These are phyloP conservation scores for Medicago lupulina DNA, from an alignment of 306 rosid species.

Conservation along the genomic window DNA sequence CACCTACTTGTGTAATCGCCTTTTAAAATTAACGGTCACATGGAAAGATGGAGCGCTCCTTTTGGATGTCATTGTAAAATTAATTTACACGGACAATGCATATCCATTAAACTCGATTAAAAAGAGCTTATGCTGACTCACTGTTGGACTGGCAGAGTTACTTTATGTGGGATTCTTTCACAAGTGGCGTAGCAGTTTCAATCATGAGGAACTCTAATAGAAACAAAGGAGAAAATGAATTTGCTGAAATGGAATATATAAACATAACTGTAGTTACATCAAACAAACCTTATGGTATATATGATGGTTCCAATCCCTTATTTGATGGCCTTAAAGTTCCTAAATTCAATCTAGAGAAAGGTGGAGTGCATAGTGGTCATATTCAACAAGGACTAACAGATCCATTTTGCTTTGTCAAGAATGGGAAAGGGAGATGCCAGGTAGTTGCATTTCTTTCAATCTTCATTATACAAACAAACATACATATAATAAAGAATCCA, in stretches of 20 bases:
- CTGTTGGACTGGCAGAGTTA: slow-evolving; percentile 71
- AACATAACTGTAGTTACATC: slow-evolving; percentile 88
- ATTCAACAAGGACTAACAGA: slow-evolving; percentile 77
- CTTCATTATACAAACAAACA: background rate
- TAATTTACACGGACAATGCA: background rate
- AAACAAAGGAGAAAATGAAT: slow-evolving; percentile 67
- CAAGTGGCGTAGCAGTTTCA: slow-evolving; percentile 82
- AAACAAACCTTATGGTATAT: slow-evolving; percentile 75
- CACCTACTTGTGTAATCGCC: background rate
- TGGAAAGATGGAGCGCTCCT: background rate
- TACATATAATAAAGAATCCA: too few relatives aligned
- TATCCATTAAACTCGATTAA: background rate
- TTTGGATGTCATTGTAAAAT: background rate
- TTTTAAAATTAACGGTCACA: background rate
- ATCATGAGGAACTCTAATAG: slow-evolving; percentile 68
- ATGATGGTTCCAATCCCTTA: slow-evolving; percentile 85
- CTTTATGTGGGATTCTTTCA: slow-evolving; percentile 93
- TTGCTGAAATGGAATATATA: slow-evolving; percentile 83
- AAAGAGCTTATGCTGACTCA: slow-evolving; percentile 14
- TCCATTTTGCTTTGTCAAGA: slow-evolving; percentile 70
- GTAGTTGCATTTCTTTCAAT: slow-evolving; percentile 42
- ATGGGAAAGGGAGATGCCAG: slow-evolving; percentile 84
- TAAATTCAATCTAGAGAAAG: slow-evolving; percentile 63
- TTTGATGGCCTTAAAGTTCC: slow-evolving; percentile 71
- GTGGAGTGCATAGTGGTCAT: slow-evolving; percentile 90